Evolutionary conservation across 1,284 basidiomycete genomes (phyloP), one percentile per base, ranked within the genome.

Genomic region (Megacollybia platyphylla): DNA sequence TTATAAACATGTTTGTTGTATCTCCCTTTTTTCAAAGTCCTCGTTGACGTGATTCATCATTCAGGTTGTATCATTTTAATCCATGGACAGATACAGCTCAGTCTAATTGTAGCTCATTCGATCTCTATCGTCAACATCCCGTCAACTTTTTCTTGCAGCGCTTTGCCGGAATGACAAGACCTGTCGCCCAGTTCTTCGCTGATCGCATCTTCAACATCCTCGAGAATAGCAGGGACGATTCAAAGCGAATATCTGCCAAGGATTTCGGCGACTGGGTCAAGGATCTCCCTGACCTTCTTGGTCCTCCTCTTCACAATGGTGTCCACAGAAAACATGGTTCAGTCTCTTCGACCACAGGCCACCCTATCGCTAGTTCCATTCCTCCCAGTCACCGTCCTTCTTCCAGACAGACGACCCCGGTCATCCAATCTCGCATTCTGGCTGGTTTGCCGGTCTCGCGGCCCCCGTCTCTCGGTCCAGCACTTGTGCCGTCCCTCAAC

Each of bases 21-120:
- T 15, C 44, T 47, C 44, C 40, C 30, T 44, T 48, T 39, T 39
- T 29, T 29, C 49, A 46, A 41, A 31, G 35, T 49, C 44, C 45
- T 45, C 51, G 32, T 51, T 27, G 45, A 42, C 40, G 37, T 17
- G 42, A 36, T 44, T 27, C 43, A 39, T 31, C 39, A 46, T 28
- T 31, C 52, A 87, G 85, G 84, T 72, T 98, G 59, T 99, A 97
- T 67, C 94, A 98, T 62, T 88, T 81, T 61, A 97, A 96, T 62
- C 94, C 94, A 13, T 99, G 96, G 91, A 87, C 87, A 40, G 96
- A 98, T 59, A 94, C 96, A 2, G 76, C 77, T 39, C 68, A 79
- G 51, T 73, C 79, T 60, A 69, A 75, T 52, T 79, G 83, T 64
- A 73, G 74, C 26, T 91, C 91, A 35, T 99, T 97, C 62, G 75